These are phyloP conservation scores for Phytopythium montanum DNA, from an alignment of 352 stramenopile species.

Conservation along the genomic window DNA sequence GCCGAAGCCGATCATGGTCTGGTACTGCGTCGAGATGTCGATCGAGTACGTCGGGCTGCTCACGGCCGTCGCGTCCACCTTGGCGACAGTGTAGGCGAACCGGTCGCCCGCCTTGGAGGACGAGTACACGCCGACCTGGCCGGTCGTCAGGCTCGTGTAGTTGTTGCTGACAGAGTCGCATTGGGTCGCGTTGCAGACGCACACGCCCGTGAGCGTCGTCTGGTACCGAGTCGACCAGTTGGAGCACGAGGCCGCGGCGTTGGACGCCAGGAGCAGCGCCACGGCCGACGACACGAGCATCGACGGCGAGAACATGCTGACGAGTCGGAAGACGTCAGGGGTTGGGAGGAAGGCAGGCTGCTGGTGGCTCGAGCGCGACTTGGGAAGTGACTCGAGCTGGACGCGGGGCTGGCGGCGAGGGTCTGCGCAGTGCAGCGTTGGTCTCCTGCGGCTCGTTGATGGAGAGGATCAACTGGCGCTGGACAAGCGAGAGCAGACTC, in stretches of 20 bases:
- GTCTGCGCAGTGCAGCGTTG: not conserved
- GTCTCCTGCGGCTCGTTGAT: not conserved
- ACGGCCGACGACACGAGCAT: conserved; percentile 1
- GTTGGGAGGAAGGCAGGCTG: not conserved
- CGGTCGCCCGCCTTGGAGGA: conserved; percentile 47
- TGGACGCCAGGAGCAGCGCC: not conserved
- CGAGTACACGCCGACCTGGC: conserved; percentile 41
- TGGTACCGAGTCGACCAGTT: conserved; percentile 48
- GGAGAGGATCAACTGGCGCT: not conserved
- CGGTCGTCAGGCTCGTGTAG: conserved; percentile 32
- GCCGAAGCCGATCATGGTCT: conserved; percentile 87
- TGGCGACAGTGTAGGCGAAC: conserved; percentile 34
- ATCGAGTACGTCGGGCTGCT: conserved; percentile 39
- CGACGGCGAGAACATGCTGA: conserved; percentile 2
- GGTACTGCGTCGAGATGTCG: conserved; percentile 48
- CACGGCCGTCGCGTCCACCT: conserved; percentile 17
- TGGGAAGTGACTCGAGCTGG: not conserved
- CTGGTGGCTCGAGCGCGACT: not conserved
- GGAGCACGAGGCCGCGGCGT: conserved; percentile 21
- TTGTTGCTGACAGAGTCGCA: conserved; percentile 53
- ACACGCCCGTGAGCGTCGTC: conserved; percentile 42
- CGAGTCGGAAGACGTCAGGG: not conserved
- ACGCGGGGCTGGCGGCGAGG: not conserved
- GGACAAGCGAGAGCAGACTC: not conserved
- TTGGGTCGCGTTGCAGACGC: conserved; percentile 44